phyloP scores from a whole-genome alignment of 2,329 filamentous ascomycete species.

The Elsinoe perseae region DNA sequence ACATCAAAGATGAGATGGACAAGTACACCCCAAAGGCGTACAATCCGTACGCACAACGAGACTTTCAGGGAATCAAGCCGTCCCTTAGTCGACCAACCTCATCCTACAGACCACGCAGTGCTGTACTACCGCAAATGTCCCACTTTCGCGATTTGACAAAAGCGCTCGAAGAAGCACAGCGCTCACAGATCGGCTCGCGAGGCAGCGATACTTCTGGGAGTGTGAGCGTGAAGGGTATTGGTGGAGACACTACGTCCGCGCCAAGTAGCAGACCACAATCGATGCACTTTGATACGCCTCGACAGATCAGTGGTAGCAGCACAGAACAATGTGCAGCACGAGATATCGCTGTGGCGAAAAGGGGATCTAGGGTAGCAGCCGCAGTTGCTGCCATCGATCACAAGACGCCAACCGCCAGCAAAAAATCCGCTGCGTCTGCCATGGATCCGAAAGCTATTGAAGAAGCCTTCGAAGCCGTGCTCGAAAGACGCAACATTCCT shows the following conservation, averaged over 20 bases:
- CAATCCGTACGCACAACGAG: constrained; percentile 54
- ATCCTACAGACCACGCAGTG: constrained; percentile 25
- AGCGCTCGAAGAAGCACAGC: constrained; percentile 13
- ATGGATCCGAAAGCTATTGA: constrained; percentile 52
- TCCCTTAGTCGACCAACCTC: constrained; percentile 26
- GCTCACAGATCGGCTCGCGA: constrained; percentile 17
- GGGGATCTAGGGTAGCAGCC: constrained; percentile 52
- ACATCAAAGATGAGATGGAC: constrained; percentile 32
- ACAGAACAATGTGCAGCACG: constrained; percentile 26
- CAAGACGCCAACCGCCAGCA: constrained; percentile 37
- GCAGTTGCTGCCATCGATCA: constrained; percentile 56
- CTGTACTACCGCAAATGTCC: constrained; percentile 14
- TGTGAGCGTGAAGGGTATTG: constrained; percentile 14
- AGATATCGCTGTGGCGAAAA: constrained; percentile 34
- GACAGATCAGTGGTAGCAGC: constrained; percentile 32
- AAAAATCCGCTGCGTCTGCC: constrained; percentile 34
- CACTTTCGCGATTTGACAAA: constrained; percentile 13
- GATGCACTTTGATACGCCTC: constrained; percentile 26
- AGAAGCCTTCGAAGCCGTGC: constrained; percentile 53
- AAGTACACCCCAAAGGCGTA: constrained; percentile 54
- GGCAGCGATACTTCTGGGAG: constrained; percentile 15
- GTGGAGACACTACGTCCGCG: constrained; percentile 23
- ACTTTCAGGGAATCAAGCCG: constrained; percentile 49
- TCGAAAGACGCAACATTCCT: constrained; percentile 72
- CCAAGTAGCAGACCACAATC: constrained; percentile 23